phyloP scores from a whole-genome alignment of 2,329 filamentous ascomycete species.

The Pseudogymnoascus sp. region DNA sequence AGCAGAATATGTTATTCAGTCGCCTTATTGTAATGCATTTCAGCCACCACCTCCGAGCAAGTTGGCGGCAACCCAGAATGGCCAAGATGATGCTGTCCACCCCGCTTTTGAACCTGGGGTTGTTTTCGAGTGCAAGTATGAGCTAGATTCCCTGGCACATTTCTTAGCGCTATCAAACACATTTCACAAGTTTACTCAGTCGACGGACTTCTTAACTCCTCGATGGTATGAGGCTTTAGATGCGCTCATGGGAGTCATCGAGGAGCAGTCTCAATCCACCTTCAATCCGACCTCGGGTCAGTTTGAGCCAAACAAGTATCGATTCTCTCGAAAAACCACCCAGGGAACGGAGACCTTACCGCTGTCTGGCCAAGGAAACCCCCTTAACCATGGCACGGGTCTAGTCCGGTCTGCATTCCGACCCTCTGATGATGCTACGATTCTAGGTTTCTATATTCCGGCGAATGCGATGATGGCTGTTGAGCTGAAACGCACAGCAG shows the following conservation, averaged over 20 bases:
- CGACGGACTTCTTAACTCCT: conserved; percentile 67
- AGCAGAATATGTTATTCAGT: conserved; percentile 86
- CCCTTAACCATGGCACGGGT: conserved; percentile 75
- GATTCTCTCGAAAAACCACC: conserved; percentile 75
- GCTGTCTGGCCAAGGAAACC: conserved; percentile 81
- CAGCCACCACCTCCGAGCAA: conserved; percentile 84
- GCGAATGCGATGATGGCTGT: conserved; percentile 95
- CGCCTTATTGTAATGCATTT: conserved; percentile 97
- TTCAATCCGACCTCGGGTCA: conserved; percentile 63
- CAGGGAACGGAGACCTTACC: conserved; percentile 85
- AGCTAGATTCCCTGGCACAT: conserved; percentile 89
- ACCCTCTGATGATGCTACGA: conserved; percentile 91
- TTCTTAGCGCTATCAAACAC: conserved; percentile 83
- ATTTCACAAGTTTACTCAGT: conserved; percentile 74
- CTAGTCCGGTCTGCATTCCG: conserved; percentile 88
- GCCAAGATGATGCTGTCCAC: conserved; percentile 77
- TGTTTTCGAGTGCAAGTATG: conserved; percentile 99
- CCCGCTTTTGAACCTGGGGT: conserved; percentile 75
- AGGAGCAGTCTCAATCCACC: conserved; percentile 72
- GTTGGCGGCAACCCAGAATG: conserved; percentile 65
- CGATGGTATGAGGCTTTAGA: conserved; percentile 76
- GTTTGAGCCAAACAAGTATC: conserved; percentile 71
- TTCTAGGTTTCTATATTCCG: conserved; percentile 89
- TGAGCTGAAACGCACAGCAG: conserved; percentile 69
- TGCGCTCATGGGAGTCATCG: conserved; percentile 65